phyloP scores from a whole-genome alignment of 2,329 filamentous ascomycete species.

The Moelleriella libera region DNA sequence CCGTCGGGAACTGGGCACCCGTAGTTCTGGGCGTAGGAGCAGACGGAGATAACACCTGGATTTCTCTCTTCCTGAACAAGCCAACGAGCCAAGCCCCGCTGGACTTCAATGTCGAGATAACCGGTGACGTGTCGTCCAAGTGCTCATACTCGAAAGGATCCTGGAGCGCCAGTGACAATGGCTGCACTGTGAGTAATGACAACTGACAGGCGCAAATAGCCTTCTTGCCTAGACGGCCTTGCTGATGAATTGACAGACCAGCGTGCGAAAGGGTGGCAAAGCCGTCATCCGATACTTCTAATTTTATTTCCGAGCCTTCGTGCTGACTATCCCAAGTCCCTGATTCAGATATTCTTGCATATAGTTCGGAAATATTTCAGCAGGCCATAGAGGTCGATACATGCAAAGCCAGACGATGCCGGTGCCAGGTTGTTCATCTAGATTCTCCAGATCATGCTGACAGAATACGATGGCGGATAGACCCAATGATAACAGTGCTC shows the following conservation, averaged over 20 bases:
- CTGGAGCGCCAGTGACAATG: conserved; percentile 43
- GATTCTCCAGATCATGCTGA: too few relatives aligned
- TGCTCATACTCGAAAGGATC: conserved; percentile 55
- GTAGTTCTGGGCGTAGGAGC: conserved; percentile 73
- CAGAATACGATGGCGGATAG: too few relatives aligned
- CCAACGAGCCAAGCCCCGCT: conserved; percentile 59
- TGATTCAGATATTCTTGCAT: too few relatives aligned
- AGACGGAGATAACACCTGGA: conserved; percentile 48
- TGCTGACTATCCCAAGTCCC: too few relatives aligned
- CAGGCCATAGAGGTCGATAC: too few relatives aligned
- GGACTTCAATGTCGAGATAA: conserved; percentile 67
- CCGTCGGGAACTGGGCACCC: conserved; percentile 74
- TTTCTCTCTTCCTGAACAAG: conserved; percentile 74
- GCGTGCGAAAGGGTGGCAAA: conserved; percentile 23
- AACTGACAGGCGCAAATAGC: too few relatives aligned
- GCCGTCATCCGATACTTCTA: conserved; percentile 31
- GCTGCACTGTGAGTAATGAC: conserved; percentile 63
- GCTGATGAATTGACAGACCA: conserved; percentile 19
- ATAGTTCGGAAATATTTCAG: too few relatives aligned
- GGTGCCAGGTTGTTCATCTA: too few relatives aligned
- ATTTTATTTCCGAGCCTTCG: neutral
- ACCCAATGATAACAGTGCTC: too few relatives aligned
- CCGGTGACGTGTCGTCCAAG: conserved; percentile 40
- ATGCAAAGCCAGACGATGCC: too few relatives aligned
- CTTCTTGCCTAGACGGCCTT: neutral